Conservation (phyloP, 2,329 filamentous ascomycete genomes). For the Xylaria sp. region DNA sequence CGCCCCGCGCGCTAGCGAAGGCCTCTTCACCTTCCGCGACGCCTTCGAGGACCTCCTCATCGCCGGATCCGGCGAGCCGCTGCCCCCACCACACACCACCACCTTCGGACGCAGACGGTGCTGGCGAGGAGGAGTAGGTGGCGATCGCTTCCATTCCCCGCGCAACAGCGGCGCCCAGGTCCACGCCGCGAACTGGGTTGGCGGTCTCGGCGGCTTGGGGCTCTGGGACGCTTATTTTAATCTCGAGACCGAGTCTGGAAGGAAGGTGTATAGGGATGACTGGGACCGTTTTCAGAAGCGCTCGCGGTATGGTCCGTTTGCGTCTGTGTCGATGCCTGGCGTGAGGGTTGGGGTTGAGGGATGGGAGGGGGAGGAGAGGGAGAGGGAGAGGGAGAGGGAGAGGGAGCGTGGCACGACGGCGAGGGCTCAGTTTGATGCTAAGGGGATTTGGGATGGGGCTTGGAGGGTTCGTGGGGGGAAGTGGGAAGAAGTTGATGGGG, state of each 20-base stretch:
- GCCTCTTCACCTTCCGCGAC: slow-evolving; percentile 64
- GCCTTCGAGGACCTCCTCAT: slow-evolving; percentile 68
- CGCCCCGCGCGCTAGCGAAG: slow-evolving; percentile 46
- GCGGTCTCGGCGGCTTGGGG: slow-evolving; percentile 53
- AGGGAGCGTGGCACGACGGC: too few species aligned
- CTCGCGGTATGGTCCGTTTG: neutral
- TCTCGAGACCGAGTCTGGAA: slow-evolving; percentile 27
- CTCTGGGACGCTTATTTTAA: slow-evolving; percentile 53
- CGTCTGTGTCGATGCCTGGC: neutral
- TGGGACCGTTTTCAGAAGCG: neutral
- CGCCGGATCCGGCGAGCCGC: slow-evolving; percentile 56
- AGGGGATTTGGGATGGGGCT: slow-evolving; percentile 15
- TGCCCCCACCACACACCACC: slow-evolving; percentile 57
- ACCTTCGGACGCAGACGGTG: slow-evolving; percentile 35
- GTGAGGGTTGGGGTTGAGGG: neutral
- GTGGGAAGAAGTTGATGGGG: neutral
- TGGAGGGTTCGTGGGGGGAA: slow-evolving; percentile 1
- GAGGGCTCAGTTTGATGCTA: slow-evolving; percentile 2
- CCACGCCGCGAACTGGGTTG: slow-evolving; percentile 57
- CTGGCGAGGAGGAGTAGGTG: neutral
- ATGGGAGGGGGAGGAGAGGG: neutral
- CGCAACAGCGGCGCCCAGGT: slow-evolving; percentile 51
- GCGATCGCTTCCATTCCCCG: neutral
- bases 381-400: neutral
- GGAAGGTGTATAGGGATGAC: neutral